Percentiles rank a stretch among this genome's conserved stretches.
Evolutionary conservation across 2,329 filamentous ascomycete species (phyloP).

Genomic region (Penicillium sp.): DNA sequence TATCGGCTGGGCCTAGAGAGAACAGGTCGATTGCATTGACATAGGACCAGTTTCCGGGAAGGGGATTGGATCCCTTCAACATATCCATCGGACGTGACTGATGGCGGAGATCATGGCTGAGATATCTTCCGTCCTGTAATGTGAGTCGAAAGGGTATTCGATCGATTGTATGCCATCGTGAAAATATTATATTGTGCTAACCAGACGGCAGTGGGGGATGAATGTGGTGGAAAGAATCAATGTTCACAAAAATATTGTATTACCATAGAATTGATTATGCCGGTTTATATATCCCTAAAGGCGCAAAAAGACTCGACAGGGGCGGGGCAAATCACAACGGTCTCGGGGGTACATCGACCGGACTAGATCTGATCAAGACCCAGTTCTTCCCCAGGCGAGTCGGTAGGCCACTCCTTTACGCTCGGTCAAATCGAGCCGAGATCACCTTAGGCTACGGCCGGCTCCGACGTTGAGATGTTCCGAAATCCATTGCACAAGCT

Average conservation of each 20-base stretch:
- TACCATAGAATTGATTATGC: conserved; percentile 9
- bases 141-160: conserved; percentile 14
- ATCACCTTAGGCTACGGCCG: conserved; percentile 21
- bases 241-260: conserved; percentile 4
- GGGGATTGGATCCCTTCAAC: conserved; percentile 27
- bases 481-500: background rate
- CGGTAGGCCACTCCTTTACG: background rate
- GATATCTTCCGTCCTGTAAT: conserved; percentile 17
- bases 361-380: no score
- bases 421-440: conserved; percentile 18
- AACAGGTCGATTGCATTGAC: conserved; percentile 35
- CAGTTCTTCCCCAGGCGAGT: background rate
- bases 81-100: conserved; percentile 21
- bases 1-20: conserved; percentile 29
- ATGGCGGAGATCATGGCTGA: conserved; percentile 20
- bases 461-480: conserved; percentile 15
- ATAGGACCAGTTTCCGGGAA: conserved; percentile 35
- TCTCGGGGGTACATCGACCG: conserved; percentile 6
- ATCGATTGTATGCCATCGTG: conserved; percentile 19
- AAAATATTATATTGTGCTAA: background rate
- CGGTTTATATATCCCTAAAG: conserved; percentile 12
- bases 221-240: background rate
- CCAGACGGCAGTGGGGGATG: background rate
- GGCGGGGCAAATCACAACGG: conserved; percentile 12
- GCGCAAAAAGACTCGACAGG: conserved; percentile 6